These are phyloP conservation scores for Musa troglodytarum DNA, from an alignment of 176 grass and related monocot genomes.

Conservation along the genomic window DNA sequence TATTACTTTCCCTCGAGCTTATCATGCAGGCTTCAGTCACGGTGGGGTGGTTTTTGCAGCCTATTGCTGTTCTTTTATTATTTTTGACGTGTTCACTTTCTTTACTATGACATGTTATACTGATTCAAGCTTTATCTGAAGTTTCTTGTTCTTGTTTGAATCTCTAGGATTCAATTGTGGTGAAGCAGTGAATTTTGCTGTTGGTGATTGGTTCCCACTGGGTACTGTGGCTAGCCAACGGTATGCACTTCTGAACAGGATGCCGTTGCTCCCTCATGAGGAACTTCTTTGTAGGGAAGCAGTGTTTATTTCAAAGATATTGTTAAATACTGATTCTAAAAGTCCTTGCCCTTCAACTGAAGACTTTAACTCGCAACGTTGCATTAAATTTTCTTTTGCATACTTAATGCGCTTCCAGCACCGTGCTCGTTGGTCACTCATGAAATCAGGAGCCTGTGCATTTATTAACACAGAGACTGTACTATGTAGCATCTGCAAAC, in stretches of 20 bases:
- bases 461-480: constrained; percentile 41
- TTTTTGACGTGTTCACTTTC: background rate
- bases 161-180: constrained; percentile 78
- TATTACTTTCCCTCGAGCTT: constrained; percentile 87
- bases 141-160: background rate
- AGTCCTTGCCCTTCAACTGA: constrained; percentile 22
- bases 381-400: constrained; percentile 66
- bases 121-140: background rate
- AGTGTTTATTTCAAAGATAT: constrained; percentile 46
- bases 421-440: constrained; percentile 35
- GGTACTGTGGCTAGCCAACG: constrained; percentile 57
- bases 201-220: constrained; percentile 62
- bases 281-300: constrained; percentile 78
- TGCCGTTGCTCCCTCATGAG: constrained; percentile 61
- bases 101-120: background rate
- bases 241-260: constrained; percentile 50
- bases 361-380: constrained; percentile 40
- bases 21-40: constrained; percentile 91
- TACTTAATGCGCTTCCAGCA: constrained; percentile 53
- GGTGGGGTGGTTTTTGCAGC: constrained; percentile 39
- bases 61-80: background rate
- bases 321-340: constrained; percentile 23
- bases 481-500: constrained; percentile 66
- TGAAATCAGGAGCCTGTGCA: constrained; percentile 52
- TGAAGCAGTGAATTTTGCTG: constrained; percentile 70